Evolutionary conservation across 2,329 filamentous ascomycete species (phyloP).

Genomic region (Monilinia laxa): DNA sequence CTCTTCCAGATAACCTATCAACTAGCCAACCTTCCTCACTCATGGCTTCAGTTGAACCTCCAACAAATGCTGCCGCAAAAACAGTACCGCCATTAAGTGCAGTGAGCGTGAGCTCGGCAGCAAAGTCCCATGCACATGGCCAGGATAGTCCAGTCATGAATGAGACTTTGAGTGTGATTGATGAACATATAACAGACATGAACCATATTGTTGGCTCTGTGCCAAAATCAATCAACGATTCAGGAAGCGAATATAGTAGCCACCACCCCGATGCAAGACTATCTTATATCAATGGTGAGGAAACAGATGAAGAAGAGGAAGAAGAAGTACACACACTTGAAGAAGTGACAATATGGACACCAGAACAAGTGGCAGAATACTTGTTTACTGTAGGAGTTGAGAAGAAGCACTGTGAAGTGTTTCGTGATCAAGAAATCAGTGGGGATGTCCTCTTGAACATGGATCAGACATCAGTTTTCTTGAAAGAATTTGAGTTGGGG

Average conservation of each 20-base stretch:
- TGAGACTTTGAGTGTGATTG: constrained; percentile 92
- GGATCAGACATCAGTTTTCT: constrained; percentile 92
- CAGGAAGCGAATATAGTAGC: constrained; percentile 90
- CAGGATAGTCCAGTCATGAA: constrained; percentile 80
- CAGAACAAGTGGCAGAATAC: constrained; percentile 83
- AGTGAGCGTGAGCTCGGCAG: constrained; percentile 46
- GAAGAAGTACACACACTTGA: constrained; percentile 59
- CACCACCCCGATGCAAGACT: constrained; percentile 71
- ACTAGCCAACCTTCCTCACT: not conserved
- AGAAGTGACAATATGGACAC: constrained; percentile 78
- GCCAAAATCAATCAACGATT: constrained; percentile 63
- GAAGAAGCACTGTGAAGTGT: constrained; percentile 87
- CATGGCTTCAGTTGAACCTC: constrained; percentile 1
- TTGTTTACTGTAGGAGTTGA: constrained; percentile 84
- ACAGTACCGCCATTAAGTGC: constrained; percentile 41
- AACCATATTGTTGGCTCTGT: constrained; percentile 48
- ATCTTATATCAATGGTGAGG: constrained; percentile 90
- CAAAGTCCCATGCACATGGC: constrained; percentile 46
- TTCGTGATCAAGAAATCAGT: constrained; percentile 91
- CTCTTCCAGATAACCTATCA: constrained; percentile 8
- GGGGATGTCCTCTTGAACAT: constrained; percentile 91
- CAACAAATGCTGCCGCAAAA: not conserved
- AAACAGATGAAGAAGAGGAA: constrained; percentile 91
- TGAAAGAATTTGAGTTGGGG: constrained; percentile 92
- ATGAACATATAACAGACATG: constrained; percentile 94